Conservation (phyloP, 2,329 filamentous ascomycete species). For the Furcasterigmium furcatum region DNA sequence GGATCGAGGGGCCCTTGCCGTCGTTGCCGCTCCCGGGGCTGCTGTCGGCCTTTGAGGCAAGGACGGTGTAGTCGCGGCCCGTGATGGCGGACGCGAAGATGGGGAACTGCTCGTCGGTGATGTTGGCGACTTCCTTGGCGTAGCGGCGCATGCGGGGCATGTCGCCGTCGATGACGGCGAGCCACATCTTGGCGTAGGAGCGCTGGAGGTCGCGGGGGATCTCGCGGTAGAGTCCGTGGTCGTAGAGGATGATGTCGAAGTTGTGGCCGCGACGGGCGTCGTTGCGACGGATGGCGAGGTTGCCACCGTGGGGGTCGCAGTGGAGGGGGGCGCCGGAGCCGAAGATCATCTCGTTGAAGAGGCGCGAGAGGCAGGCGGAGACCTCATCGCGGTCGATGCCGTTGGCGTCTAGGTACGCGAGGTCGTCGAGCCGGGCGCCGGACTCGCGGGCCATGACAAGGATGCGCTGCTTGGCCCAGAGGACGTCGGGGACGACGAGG, state of each 20-base stretch:
- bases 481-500: conserved; percentile 81
- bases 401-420: conserved; percentile 80
- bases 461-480: conserved; percentile 86
- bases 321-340: conserved; percentile 84
- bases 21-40: background rate
- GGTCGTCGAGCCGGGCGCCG: conserved; percentile 83
- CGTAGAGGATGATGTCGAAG: conserved; percentile 95
- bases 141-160: conserved; percentile 84
- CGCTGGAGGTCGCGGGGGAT: conserved; percentile 76
- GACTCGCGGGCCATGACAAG: conserved; percentile 94
- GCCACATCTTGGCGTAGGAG: conserved; percentile 95
- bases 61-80: conserved; percentile 80
- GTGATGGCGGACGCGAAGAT: conserved; percentile 96
- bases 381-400: conserved; percentile 94
- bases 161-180: conserved; percentile 89
- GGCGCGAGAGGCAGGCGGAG: conserved; percentile 80
- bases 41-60: conserved; percentile 31
- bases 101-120: conserved; percentile 86
- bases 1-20: conserved; percentile 53
- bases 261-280: conserved; percentile 58
- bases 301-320: conserved; percentile 95
- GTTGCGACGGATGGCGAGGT: conserved; percentile 87
- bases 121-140: conserved; percentile 82
- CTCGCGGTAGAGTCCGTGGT: conserved; percentile 93
- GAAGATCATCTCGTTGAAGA: conserved; percentile 99